phyloP scores from a whole-genome alignment of 2,329 filamentous ascomycete genomes.

The Fusarium sp. region DNA sequence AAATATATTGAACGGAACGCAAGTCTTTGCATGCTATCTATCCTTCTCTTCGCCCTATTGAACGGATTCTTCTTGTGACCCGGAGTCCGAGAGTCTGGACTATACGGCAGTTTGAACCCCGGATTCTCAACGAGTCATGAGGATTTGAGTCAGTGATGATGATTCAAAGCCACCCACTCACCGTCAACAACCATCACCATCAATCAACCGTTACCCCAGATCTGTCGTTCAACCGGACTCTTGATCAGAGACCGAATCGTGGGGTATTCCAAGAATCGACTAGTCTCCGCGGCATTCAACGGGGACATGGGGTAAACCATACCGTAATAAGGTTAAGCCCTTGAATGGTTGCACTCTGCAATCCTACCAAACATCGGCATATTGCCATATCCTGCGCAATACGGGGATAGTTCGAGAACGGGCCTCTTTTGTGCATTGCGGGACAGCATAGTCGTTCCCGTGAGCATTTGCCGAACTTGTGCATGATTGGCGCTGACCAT shows the following conservation, averaged over 20 bases:
- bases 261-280: constrained; percentile 13
- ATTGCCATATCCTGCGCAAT: background rate
- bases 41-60: background rate
- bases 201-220: rapidly evolving
- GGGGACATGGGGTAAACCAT: background rate
- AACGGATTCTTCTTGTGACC: background rate
- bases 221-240: background rate
- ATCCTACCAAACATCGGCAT: background rate
- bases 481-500: background rate
- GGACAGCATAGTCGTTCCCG: background rate
- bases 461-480: background rate
- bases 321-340: background rate
- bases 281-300: constrained; percentile 16
- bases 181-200: rapidly evolving
- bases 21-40: rapidly evolving
- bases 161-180: too few relatives aligned
- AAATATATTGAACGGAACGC: rapidly evolving
- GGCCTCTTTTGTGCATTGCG: background rate
- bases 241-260: background rate
- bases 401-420: background rate
- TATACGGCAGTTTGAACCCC: too few relatives aligned
- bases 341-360: background rate
- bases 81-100: too few relatives aligned
- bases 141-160: rapidly evolving
- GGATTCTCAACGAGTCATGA: background rate